A percentile compares a stretch with the other conserved stretches of the same genome.
phyloP scores from a whole-genome alignment of 164 flowering plant genomes.

The Santalum album region DNA sequence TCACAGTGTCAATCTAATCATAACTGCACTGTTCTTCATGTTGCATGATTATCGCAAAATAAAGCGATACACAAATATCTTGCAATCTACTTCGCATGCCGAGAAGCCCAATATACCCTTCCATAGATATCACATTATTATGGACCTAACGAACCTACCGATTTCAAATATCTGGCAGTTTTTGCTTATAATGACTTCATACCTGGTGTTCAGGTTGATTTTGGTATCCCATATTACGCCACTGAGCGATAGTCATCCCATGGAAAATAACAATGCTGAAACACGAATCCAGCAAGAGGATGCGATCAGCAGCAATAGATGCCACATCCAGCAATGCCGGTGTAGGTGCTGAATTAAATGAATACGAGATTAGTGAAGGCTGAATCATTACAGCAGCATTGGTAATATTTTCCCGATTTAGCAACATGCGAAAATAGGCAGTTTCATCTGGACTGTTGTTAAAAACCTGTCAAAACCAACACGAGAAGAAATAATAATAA shows the following conservation, averaged over 20 bases:
- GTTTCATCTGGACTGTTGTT: constrained; percentile 99
- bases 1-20: too few species aligned
- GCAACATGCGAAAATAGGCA: constrained; percentile 88
- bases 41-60: neutral
- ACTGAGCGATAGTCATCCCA: constrained; percentile 94
- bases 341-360: constrained; percentile 59
- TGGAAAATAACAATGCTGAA: constrained; percentile 90
- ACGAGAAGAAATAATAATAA: neutral
- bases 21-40: neutral
- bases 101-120: neutral
- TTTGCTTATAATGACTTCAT: neutral
- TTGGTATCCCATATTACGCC: constrained; percentile 95
- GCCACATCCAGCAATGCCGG: constrained; percentile 91
- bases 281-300: constrained; percentile 81
- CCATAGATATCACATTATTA: neutral
- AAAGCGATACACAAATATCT: neutral
- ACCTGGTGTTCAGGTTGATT: constrained; percentile 88
- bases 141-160: neutral
- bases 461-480: constrained; percentile 53
- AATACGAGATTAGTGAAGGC: constrained; percentile 81
- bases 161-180: neutral
- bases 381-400: constrained; percentile 97
- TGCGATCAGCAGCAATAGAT: constrained; percentile 77
- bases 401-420: constrained; percentile 69
- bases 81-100: neutral